Evolutionary conservation across 768 basidiomycete species (phyloP), one percentile per base, ranked within the genome.

Genomic region (Mycena amicta): DNA sequence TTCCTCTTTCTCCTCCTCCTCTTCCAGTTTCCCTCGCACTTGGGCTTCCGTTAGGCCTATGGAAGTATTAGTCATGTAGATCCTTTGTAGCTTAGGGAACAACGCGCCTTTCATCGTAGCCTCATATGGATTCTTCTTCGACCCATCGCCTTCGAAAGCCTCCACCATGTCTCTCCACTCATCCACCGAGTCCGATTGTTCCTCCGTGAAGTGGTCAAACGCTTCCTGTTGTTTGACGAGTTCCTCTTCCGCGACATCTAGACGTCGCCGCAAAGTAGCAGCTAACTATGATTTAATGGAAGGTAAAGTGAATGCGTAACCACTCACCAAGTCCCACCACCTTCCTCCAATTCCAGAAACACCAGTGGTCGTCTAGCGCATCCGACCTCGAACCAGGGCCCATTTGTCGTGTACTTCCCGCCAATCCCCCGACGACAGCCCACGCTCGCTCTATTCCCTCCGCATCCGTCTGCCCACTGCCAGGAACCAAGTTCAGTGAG

Each of bases 371-470:
- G 52, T 74, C 70, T 3, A 74, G 41, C 0, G 57, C 61, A 28
- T 72, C 71, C 1, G 63, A 55, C 2, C 69, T 62, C 3, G 63
- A 64, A 6, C 70, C 72, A 5, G 70, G 68, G 16, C 72, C 73
- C 73, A 75, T 76, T 59, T 72, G 71, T 30, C 63, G 57, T 1
- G 72, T 74, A 46, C 72, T 72, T 18, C 53, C 33, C 12, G 72
- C 65, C 1, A 67, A 18, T 0, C 59, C 58, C 50, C 73, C 71
- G 4, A 66, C 58, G 16, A 61, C 28, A 0, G 70, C 55, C 73
- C 72, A 76, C 0, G 59, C 62, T 1, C 68, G 57, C 59, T 76
- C 75, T 13, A 67, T 56, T 2, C 63, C 70, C 50, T 76, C 75
- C 0, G 75, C 75, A 56, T 75, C 73, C 3, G 70, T 74, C 27